Evolutionary conservation across 192 early-diverging fungal species (phyloP).

Genomic region (Piromyces sp.): DNA sequence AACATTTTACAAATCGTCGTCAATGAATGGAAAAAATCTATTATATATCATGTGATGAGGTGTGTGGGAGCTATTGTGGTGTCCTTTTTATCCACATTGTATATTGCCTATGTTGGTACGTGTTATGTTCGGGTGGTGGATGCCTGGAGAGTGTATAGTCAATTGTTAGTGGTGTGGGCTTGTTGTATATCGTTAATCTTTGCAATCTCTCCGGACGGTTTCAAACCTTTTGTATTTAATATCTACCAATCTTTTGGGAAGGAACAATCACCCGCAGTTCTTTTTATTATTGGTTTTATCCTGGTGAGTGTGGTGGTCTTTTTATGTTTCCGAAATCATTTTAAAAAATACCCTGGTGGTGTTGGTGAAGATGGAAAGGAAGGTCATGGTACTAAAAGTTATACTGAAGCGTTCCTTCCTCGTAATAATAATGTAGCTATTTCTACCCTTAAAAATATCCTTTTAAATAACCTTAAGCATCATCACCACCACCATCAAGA

Average conservation of each 20-base stretch:
- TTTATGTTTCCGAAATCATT: background rate
- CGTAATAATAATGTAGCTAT: background rate
- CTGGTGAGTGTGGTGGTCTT: background rate
- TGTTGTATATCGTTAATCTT: background rate
- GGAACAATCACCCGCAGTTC: background rate
- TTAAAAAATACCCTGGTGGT: background rate
- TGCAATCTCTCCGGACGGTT: background rate
- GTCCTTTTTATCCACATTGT: background rate
- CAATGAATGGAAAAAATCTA: background rate
- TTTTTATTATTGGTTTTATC: background rate
- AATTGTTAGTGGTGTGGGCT: background rate
- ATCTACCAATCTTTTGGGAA: background rate
- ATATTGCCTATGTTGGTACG: background rate
- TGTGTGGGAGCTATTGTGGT: background rate
- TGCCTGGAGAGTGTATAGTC: background rate
- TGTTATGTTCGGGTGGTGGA: background rate
- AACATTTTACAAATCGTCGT: background rate
- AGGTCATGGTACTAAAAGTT: background rate
- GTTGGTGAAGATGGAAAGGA: background rate
- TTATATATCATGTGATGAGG: background rate
- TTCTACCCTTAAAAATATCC: background rate
- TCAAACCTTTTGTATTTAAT: background rate
- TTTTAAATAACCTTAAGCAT: background rate
- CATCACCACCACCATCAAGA: background rate
- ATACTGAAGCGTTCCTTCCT: background rate